A percentile compares a stretch with the other conserved stretches of the same genome.
Evolutionary conservation across 495 filamentous ascomycete species (phyloP).

Genomic region (Talaromyces nanjingensis): DNA sequence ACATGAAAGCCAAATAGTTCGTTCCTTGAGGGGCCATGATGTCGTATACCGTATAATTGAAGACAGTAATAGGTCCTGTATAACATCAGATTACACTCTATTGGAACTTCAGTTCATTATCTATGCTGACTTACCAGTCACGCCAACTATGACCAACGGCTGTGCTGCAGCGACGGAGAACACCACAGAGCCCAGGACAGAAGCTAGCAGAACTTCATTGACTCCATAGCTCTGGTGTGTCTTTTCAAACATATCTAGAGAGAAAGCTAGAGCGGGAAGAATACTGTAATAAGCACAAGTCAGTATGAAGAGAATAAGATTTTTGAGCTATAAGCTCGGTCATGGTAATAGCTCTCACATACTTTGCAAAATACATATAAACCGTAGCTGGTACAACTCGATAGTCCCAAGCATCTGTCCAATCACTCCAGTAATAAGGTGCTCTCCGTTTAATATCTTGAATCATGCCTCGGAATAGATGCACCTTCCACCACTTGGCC

Average conservation of each 20-base stretch:
- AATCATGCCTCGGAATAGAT: slow-evolving; percentile 56
- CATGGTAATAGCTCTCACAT: slow-evolving; percentile 17
- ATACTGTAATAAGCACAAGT: slow-evolving; percentile 43
- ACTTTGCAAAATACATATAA: slow-evolving; percentile 92
- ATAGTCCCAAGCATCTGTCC: slow-evolving; percentile 80
- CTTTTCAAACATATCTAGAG: slow-evolving; percentile 78
- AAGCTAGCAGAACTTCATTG: slow-evolving; percentile 75
- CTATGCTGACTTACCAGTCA: slow-evolving; percentile 53
- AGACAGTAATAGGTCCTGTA: slow-evolving; percentile 71
- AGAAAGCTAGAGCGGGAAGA: slow-evolving; percentile 75
- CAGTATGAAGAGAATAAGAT: not conserved
- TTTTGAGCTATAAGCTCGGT: not conserved
- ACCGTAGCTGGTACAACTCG: slow-evolving; percentile 73
- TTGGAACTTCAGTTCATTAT: not conserved
- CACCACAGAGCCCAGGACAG: slow-evolving; percentile 69
- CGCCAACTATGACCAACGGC: slow-evolving; percentile 80
- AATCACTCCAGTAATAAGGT: slow-evolving; percentile 73
- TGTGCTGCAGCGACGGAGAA: slow-evolving; percentile 71
- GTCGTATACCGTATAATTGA: slow-evolving; percentile 83
- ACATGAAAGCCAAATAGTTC: slow-evolving; percentile 78
- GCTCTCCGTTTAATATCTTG: slow-evolving; percentile 65
- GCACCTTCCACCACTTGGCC: slow-evolving; percentile 52
- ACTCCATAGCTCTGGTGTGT: slow-evolving; percentile 74
- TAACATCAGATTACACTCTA: not conserved
- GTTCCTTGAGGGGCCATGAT: slow-evolving; percentile 64